Evolutionary conservation across 148 eudicot species (phyloP).

Genomic region (Fagopyrum esculentum): DNA sequence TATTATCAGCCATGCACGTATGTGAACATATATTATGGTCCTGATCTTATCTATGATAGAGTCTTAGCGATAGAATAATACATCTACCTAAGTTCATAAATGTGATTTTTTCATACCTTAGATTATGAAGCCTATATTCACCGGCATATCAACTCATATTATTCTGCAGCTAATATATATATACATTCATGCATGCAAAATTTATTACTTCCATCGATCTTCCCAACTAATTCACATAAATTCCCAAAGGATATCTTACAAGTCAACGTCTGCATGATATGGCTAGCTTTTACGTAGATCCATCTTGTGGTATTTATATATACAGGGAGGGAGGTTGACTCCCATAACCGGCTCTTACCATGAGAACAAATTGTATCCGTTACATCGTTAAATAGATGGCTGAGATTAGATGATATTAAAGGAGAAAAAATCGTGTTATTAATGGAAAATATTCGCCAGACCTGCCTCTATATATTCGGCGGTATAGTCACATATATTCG

Average conservation of each 20-base stretch:
- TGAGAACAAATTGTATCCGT: no score
- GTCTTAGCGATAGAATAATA: background rate
- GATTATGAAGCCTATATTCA: conserved; percentile 5
- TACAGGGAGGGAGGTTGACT: no score
- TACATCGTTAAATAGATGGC: no score
- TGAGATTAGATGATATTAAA: no score
- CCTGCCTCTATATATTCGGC: no score
- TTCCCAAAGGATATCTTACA: background rate
- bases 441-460: no score
- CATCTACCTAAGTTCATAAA: conserved; percentile 7
- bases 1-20: background rate
- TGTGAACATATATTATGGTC: background rate
- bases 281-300: background rate
- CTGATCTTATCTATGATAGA: background rate
- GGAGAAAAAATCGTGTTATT: no score
- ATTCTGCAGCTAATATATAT: conserved; percentile 2
- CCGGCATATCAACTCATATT: conserved; percentile 10
- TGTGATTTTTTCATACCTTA: background rate
- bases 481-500: no score
- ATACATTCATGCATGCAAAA: background rate
- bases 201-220: background rate
- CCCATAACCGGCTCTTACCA: no score
- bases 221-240: conserved; percentile 1
- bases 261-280: background rate
- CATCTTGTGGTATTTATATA: background rate